phyloP scores from a whole-genome alignment of 257 asterid genomes.

The Lantana camara region DNA sequence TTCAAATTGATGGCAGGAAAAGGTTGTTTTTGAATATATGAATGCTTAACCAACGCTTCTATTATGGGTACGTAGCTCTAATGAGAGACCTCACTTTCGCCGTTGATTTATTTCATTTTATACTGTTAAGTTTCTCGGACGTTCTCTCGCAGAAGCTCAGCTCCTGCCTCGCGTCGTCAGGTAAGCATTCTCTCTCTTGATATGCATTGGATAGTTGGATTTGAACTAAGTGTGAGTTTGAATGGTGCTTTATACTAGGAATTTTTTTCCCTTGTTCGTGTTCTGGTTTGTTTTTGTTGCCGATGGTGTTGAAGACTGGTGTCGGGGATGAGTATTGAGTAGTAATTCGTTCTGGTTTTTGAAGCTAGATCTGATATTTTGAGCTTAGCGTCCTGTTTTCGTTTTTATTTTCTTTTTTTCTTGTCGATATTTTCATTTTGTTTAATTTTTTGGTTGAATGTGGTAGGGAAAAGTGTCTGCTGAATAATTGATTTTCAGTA shows the following conservation, averaged over 20 bases:
- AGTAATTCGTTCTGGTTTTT: not conserved
- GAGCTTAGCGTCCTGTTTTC: conserved; percentile 4
- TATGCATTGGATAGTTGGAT: too few species aligned
- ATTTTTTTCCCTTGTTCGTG: not conserved
- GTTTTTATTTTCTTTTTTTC: not conserved
- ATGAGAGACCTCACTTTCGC: not conserved
- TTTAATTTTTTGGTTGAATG: not conserved
- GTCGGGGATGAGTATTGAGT: not conserved
- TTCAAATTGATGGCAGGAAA: not conserved
- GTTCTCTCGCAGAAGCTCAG: conserved; percentile 6
- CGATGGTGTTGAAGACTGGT: conserved; percentile 12
- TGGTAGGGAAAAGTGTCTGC: too few species aligned
- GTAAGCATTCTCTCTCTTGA: too few species aligned
- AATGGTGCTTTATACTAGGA: not conserved
- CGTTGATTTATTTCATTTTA: not conserved
- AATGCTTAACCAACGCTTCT: not conserved
- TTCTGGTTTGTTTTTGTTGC: not conserved
- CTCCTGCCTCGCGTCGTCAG: conserved; percentile 32
- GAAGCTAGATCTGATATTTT: conserved; percentile 43
- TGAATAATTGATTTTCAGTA: too few species aligned
- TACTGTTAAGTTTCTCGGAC: not conserved
- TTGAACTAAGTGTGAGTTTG: not conserved
- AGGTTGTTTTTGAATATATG: not conserved
- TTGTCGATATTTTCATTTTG: too few species aligned
- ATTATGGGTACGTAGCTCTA: not conserved